Evolutionary conservation across 1,284 basidiomycete species (phyloP).

Genomic region (Cronartium ribicola): DNA sequence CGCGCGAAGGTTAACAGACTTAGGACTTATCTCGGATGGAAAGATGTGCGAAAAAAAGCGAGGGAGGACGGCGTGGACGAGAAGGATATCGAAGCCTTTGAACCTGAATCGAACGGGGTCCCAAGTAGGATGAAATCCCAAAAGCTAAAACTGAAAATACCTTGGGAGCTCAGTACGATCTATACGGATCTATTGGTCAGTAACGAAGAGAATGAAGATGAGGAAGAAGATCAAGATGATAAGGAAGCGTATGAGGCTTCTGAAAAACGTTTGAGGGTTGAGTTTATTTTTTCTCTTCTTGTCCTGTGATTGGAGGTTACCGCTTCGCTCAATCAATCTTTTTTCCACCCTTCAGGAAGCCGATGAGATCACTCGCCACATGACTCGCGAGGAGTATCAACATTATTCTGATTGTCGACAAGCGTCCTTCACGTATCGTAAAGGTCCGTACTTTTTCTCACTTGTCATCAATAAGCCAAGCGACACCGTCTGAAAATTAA

Average conservation of each 20-base stretch:
- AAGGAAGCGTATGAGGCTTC: slow-evolving; percentile 93
- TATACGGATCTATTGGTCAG: slow-evolving; percentile 76
- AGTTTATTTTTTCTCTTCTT: slow-evolving; percentile 42
- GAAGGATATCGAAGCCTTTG: slow-evolving; percentile 46
- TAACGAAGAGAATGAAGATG: slow-evolving; percentile 76
- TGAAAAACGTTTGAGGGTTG: slow-evolving; percentile 73
- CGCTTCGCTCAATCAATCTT: slow-evolving; percentile 17
- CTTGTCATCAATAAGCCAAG: neutral
- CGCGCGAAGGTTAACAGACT: slow-evolving; percentile 88
- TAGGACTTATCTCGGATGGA: slow-evolving; percentile 94
- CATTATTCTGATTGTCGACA: slow-evolving; percentile 96
- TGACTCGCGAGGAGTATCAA: slow-evolving; percentile 95
- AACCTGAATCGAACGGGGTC: slow-evolving; percentile 34
- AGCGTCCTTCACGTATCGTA: slow-evolving; percentile 93
- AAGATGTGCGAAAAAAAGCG: slow-evolving; percentile 91
- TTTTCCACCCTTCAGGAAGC: slow-evolving; percentile 63
- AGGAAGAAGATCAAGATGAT: slow-evolving; percentile 86
- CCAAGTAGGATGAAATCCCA: slow-evolving; percentile 70
- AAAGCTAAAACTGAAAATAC: slow-evolving; percentile 89
- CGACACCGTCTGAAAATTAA: neutral
- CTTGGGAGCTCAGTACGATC: slow-evolving; percentile 90
- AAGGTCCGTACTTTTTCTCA: slow-evolving; percentile 59
- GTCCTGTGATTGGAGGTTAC: neutral
- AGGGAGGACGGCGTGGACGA: slow-evolving; percentile 51
- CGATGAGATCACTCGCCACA: slow-evolving; percentile 87